Evolutionary conservation across 208 protist species (phyloP), one percentile per base, ranked within the genome.

Genomic region (Crithidia acanthocephali): DNA sequence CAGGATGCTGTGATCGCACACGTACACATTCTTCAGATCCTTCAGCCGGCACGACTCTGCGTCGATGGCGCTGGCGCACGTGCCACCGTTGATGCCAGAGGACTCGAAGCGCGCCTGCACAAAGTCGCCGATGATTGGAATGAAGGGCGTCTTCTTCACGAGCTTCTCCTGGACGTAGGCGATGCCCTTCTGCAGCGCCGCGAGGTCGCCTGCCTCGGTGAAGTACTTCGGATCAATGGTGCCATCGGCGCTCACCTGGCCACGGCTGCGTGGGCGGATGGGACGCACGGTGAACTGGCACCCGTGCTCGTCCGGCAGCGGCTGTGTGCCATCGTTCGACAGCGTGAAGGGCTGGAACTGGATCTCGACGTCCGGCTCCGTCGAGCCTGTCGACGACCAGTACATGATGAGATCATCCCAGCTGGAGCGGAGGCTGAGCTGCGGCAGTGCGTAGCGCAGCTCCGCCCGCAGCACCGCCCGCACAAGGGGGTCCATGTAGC

Each of bases 271-370:
- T 0, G 90, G 90, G 10, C 81, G 82, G 44, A 91, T n/a, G 13
- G 83, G 84, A 16, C 85, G 87, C 1, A 86, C 76, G 53, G 87
- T 61, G 40, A 95, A 92, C 79, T 95, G 90, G 47, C 80, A 85
- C 55, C 90, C 90, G 64, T 95, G 90, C 77, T 68, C 69, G 23
- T 78, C 83, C 2, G 71, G 58, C 44, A 86, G 52, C 37, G 87
- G 85, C 55, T 64, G 72, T 18, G 70, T 81, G 50, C 87, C 90
- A 55, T 90, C 85, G 72, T 87, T 92, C 76, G 87, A 83, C 37
- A 93, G 72, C 11, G 90, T 95, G 61, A 95, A 95, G 23, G 90
- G 90, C 72, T 95, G 90, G 51, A 95, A 91, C 57, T 85, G 70
- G 51, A 95, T 82, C 50, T 87, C 81, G 9, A 92, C 84, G 50